These are phyloP conservation scores for Globisporangium nodosum DNA, from an alignment of 352 stramenopile genomes.

Conservation along the genomic window DNA sequence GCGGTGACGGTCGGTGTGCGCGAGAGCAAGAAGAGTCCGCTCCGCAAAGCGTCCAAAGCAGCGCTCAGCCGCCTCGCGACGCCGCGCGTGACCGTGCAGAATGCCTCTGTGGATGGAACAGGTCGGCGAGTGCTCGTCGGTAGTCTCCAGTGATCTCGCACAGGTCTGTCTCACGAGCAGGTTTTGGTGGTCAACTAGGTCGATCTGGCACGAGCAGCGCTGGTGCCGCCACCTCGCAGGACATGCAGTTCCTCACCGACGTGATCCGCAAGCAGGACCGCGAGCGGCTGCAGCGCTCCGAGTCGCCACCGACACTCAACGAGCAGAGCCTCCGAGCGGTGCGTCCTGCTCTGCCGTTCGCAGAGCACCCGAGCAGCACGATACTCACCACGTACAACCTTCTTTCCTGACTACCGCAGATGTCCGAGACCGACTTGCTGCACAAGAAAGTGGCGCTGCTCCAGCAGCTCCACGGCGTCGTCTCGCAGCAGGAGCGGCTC, in stretches of 20 bases:
- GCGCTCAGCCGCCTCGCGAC: conserved; percentile 39
- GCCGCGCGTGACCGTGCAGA: conserved; percentile 17
- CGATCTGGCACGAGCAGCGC: not conserved
- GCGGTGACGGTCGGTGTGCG: too few relatives aligned
- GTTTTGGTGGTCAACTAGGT: not conserved
- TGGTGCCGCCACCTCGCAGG: conserved; percentile 25
- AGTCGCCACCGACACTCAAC: conserved; percentile 14
- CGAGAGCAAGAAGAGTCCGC: conserved; percentile 15
- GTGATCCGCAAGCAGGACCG: conserved; percentile 41
- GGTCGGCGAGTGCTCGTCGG: not conserved
- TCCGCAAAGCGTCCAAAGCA: conserved; percentile 30
- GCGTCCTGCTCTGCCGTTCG: conserved; percentile 2
- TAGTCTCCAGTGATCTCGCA: too few relatives aligned
- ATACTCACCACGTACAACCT: not conserved
- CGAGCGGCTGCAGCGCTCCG: conserved; percentile 20
- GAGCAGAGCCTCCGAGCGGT: conserved; percentile 28
- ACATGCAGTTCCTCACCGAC: conserved; percentile 44
- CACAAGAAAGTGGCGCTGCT: conserved; percentile 47
- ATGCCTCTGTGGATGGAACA: conserved; percentile 5
- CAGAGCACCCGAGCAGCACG: too few relatives aligned
- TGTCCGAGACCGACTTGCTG: conserved; percentile 49
- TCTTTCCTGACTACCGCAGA: conserved; percentile 15
- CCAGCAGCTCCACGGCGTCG: conserved; percentile 45
- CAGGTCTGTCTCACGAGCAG: not conserved
- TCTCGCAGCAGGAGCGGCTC: conserved; percentile 36